Evolutionary conservation across 177 flowering plant genomes (phyloP), one percentile per base, ranked within the genome.

Genomic region (Vitis hybrid): DNA sequence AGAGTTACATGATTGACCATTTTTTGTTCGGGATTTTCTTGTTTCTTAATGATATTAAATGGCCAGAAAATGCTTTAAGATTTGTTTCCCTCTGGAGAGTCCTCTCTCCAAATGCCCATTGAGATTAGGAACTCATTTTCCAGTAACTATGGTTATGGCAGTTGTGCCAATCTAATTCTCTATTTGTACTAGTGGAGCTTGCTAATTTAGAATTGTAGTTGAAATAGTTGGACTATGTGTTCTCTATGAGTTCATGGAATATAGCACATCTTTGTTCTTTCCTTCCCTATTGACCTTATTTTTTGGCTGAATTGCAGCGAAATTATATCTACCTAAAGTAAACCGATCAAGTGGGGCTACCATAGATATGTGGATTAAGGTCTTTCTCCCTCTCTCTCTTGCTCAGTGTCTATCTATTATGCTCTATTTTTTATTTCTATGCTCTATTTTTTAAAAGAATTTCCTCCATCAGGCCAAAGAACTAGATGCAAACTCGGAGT

Each of bases 311-410:
- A 62, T 48, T 85, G 79, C 93, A 95, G 99, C 98, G 68, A 89
- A 86, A 66, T 63, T 95, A 11, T 85, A 90, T 78, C 79, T 93
- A 62, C 99, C 99, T 14, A 86, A 83, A 74, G 89, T 86, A 62
- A 66, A 67, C 74, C 78, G 78, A 74, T 88, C 98, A 71, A 87
- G 90, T 61, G 99, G 99, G 23, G 70, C 87, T 66, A 87, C 67
- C 34, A 84, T 70, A 61, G 98, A 90, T 76, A 89, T 91, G 99
- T 95, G 96, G 96, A 87, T 89, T 68, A 88, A 87, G 92, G 98
- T 92, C 21, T 45, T 34, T 12, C 61, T 70, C 72, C 49, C 68
- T 68, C 26, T 66, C 30, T 60, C 51, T 30, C 21, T 14, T 74
- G 56, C 48, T 68, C 14, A 67, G 13, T 32, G 50, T 13, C 2